Conservation (phyloP, 1,284 basidiomycete species). For the Somion occarium region DNA sequence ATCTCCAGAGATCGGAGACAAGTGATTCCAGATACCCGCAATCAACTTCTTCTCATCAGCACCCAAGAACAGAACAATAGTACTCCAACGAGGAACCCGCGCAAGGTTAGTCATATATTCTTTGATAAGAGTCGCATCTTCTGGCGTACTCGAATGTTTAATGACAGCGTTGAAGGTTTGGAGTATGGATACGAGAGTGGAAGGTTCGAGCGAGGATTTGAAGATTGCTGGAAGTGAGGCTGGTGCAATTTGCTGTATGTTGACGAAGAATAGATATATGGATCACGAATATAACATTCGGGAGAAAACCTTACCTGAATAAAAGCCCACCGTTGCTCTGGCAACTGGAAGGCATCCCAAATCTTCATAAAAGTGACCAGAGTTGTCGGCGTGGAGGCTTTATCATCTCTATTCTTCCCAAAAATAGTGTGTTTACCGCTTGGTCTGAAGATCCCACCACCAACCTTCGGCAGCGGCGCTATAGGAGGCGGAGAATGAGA, state of each 20-base stretch:
- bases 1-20: conserved; percentile 12
- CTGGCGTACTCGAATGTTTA: conserved; percentile 11
- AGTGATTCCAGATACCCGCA: conserved; percentile 21
- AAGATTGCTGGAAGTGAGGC: conserved; percentile 52
- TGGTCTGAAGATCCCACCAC: conserved; percentile 27
- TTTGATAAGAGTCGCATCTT: conserved; percentile 24
- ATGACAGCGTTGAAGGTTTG: conserved; percentile 40
- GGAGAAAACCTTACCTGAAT: conserved; percentile 47
- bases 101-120: conserved; percentile 49
- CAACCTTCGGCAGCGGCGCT: conserved; percentile 14
- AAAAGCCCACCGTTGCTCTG: conserved; percentile 46
- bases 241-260: conserved; percentile 48
- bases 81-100: conserved; percentile 55
- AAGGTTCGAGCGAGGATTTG: conserved; percentile 61
- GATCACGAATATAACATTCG: too few relatives aligned
- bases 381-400: conserved; percentile 32
- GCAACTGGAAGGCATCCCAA: conserved; percentile 40
- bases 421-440: conserved; percentile 23
- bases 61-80: conserved; percentile 59
- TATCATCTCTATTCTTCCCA: conserved; percentile 8
- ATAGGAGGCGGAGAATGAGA: conserved; percentile 17
- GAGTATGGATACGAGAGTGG: conserved; percentile 52
- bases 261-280: too few relatives aligned
- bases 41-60: conserved; percentile 38
- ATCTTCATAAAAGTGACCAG: conserved; percentile 54